A percentile compares a stretch with the other conserved stretches of the same genome.
These are phyloP conservation scores for Leccinum rimulosum DNA, from an alignment of 768 basidiomycete genomes.

Conservation along the genomic window DNA sequence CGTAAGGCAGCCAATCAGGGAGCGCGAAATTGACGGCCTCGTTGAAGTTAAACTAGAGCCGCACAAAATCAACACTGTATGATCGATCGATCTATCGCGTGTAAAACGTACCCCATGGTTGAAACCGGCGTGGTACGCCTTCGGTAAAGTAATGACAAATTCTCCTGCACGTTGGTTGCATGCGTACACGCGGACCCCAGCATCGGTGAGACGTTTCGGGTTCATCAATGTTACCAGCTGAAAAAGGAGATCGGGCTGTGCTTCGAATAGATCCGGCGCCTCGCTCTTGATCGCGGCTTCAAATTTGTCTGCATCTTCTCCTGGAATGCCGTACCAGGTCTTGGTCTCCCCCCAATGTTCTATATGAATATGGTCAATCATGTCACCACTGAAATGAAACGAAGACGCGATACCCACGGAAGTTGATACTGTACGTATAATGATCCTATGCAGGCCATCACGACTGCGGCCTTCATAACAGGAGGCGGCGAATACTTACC, in stretches of 20 bases:
- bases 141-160: slow-evolving; percentile 96
- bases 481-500: slow-evolving; percentile 41
- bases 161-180: slow-evolving; percentile 97
- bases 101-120: slow-evolving; percentile 85
- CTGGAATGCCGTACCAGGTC: slow-evolving; percentile 99
- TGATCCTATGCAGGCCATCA: slow-evolving; percentile 65
- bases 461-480: slow-evolving; percentile 21
- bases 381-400: slow-evolving; percentile 18
- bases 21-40: slow-evolving; percentile 99
- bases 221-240: slow-evolving; percentile 98
- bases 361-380: slow-evolving; percentile 36
- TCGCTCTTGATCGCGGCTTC: slow-evolving; percentile 93
- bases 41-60: slow-evolving; percentile 87
- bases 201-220: slow-evolving; percentile 79
- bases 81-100: slow-evolving; percentile 25
- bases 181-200: slow-evolving; percentile 88
- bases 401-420: slow-evolving; percentile 55
- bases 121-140: slow-evolving; percentile 97
- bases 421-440: slow-evolving; percentile 95
- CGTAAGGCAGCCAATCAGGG: slow-evolving; percentile 90
- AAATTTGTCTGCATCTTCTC: slow-evolving; percentile 92
- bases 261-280: slow-evolving; percentile 97
- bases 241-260: slow-evolving; percentile 95
- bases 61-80: slow-evolving; percentile 25
- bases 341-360: slow-evolving; percentile 99